These are phyloP conservation scores for Ceratobasidium sp. DNA, from an alignment of 1,284 basidiomycete genomes.

Conservation along the genomic window DNA sequence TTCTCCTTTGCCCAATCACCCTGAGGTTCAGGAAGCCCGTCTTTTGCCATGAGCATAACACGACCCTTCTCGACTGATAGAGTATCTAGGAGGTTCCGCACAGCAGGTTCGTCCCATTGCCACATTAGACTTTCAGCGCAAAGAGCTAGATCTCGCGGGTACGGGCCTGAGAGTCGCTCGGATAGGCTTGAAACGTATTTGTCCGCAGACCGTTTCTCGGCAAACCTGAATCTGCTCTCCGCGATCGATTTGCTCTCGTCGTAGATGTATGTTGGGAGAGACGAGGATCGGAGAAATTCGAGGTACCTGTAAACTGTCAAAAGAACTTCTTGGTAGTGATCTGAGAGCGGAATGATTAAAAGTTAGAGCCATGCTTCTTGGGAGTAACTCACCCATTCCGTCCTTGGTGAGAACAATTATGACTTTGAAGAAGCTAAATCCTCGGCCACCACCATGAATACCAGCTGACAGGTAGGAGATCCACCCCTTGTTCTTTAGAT, in stretches of 20 bases:
- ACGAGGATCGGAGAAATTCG: constrained; percentile 78
- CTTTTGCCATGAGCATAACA: constrained; percentile 82
- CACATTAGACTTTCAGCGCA: constrained; percentile 80
- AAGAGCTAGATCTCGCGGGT: constrained; percentile 84
- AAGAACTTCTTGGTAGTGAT: constrained; percentile 82
- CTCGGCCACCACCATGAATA: constrained; percentile 80
- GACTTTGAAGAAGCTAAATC: constrained; percentile 92
- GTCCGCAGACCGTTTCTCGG: constrained; percentile 86
- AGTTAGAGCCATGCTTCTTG: not conserved
- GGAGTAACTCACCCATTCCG: constrained; percentile 78
- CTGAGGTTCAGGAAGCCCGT: constrained; percentile 53
- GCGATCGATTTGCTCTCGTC: constrained; percentile 83
- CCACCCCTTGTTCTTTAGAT: constrained; percentile 95
- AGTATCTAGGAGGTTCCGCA: constrained; percentile 73
- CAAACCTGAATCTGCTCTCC: constrained; percentile 86
- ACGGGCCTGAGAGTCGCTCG: constrained; percentile 82
- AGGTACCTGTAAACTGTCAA: constrained; percentile 90
- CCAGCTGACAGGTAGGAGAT: constrained; percentile 78
- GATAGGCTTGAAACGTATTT: constrained; percentile 85
- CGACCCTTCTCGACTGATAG: constrained; percentile 76
- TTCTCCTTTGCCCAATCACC: constrained; percentile 78
- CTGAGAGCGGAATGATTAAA: constrained; percentile 58
- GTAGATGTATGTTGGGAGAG: constrained; percentile 81
- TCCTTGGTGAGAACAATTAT: constrained; percentile 86
- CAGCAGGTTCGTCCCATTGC: constrained; percentile 80